Percentiles rank a stretch among this genome's conserved stretches.
phyloP scores from a whole-genome alignment of 768 basidiomycete species.

The Boletus pseudopeckii region DNA sequence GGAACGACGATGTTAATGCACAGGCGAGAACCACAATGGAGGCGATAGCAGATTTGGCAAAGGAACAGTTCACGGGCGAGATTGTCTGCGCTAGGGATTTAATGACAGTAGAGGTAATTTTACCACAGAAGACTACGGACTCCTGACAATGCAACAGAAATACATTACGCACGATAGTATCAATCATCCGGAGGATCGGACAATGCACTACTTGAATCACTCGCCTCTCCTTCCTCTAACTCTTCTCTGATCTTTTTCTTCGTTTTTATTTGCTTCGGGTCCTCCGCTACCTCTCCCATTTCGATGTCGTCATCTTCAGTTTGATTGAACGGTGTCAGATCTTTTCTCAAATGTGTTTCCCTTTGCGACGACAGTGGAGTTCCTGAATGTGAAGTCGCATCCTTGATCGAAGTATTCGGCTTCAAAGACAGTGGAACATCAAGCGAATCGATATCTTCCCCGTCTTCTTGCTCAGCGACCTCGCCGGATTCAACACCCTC shows the following conservation, averaged over 20 bases:
- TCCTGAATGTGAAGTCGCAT: slow-evolving; percentile 33
- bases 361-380: slow-evolving; percentile 29
- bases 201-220: slow-evolving; percentile 72
- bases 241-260: slow-evolving; percentile 66
- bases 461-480: slow-evolving; percentile 36
- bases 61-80: slow-evolving; percentile 47
- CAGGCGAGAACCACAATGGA: slow-evolving; percentile 56
- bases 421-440: slow-evolving; percentile 26
- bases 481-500: slow-evolving; percentile 45
- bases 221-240: slow-evolving; percentile 84
- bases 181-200: slow-evolving; percentile 70
- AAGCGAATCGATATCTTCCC: slow-evolving; percentile 35
- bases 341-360: slow-evolving; percentile 20
- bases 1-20: slow-evolving; percentile 52
- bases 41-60: slow-evolving; percentile 58
- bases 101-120: slow-evolving; percentile 61
- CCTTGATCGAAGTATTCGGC: slow-evolving; percentile 32
- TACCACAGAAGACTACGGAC: slow-evolving; percentile 24
- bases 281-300: slow-evolving; percentile 88
- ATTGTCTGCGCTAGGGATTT: slow-evolving; percentile 73
- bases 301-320: slow-evolving; percentile 68
- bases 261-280: slow-evolving; percentile 42
- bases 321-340: slow-evolving; percentile 20
- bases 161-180: slow-evolving; percentile 6
- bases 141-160: slow-evolving; percentile 5